Evolutionary conservation across 768 basidiomycete genomes (phyloP), one percentile per base, ranked within the genome.

Genomic region (Calocybe indica): DNA sequence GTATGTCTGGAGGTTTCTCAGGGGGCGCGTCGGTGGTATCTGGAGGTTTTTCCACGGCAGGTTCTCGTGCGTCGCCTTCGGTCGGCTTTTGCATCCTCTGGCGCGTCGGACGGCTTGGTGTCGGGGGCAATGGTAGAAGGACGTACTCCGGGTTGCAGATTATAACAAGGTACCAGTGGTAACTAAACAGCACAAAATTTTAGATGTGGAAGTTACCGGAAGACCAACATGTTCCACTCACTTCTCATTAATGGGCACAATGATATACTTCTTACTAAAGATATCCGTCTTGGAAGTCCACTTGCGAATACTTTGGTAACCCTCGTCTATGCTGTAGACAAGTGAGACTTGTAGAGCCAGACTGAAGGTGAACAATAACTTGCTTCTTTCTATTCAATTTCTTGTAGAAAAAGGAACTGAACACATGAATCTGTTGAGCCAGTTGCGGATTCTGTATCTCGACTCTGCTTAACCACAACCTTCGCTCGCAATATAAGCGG

Each of bases 341-440:
- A 46, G 39, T 54, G 33, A 58, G 47, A 35, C 7, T 30, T 14
- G 46, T 29, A 10, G 37, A 3, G 13, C 38, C 37, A 33, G 13
- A 15, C 6, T 22, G n/a, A 13, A 5, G 43, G 30, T 31, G n/a
- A 37, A 35, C 7, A 30, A 43, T 33, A 22, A 60, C 71, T 35
- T 60, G 83, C 82, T 73, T 78, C 61, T 79, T 86, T 45, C 76
- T 76, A 49, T 84, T 85, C 28, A 99, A 67, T 64, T 96, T 95
- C 71, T 94, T 91, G 72, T 94, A 98, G 66, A 99, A 98, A 68
- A 97, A 99, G 0, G 94, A 94, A 63, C 85, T 98, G 72, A 98
- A 98, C 4, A 98, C 78, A 58, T 97, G 85, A 1, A 94, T 74
- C 55, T 88, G 76, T 2, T 82, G 76, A 1, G 82, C 88, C 4